Percentiles rank a stretch among this genome's conserved stretches.
These are phyloP conservation scores for Nicotiana tabacum DNA, from an alignment of 257 asterid species.

Conservation along the genomic window DNA sequence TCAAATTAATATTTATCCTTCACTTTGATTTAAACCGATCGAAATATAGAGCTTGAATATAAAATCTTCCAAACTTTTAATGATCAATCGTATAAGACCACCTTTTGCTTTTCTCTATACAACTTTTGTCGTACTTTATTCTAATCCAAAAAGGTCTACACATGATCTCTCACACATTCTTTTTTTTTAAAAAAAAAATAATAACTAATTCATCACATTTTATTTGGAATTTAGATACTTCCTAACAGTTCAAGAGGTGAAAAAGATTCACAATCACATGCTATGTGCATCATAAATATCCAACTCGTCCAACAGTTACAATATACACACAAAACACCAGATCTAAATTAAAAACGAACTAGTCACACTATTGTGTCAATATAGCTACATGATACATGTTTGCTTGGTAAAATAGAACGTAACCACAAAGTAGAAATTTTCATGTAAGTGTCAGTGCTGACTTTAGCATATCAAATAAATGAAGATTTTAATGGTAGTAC, in stretches of 20 bases:
- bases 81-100: background rate
- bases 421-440: background rate
- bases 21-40: no score
- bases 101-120: no score
- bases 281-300: background rate
- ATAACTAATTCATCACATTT: background rate
- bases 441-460: background rate
- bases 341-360: background rate
- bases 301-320: background rate
- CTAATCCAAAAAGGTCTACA: background rate
- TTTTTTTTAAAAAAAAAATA: no score
- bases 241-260: background rate
- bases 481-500: background rate
- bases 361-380: background rate
- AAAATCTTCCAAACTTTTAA: no score
- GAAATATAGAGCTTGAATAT: no score
- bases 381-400: constrained; percentile 3
- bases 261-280: background rate
- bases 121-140: no score
- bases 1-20: no score
- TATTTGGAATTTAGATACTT: background rate
- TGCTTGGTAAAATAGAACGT: background rate
- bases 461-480: constrained; percentile 4
- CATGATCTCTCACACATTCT: background rate
- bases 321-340: background rate